These are phyloP conservation scores for Alternaria incomplexa DNA, from an alignment of 2,329 filamentous ascomycete species.

Conservation along the genomic window DNA sequence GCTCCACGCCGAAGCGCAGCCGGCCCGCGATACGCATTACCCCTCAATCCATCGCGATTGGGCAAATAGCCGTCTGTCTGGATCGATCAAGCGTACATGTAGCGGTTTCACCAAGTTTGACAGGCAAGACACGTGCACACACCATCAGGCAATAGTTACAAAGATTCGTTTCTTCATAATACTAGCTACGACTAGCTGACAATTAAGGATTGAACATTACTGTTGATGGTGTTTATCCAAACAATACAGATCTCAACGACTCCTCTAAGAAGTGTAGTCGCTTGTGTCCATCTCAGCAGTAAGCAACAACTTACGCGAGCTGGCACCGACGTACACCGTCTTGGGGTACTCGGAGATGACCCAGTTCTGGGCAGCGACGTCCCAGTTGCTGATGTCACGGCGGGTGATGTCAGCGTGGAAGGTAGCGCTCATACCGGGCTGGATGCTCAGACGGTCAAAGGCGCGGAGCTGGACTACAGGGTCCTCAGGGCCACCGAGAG, in stretches of 20 bases:
- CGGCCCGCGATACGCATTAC: not conserved
- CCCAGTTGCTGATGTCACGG: constrained; percentile 89
- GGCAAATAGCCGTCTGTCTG: not conserved
- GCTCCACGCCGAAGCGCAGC: not conserved
- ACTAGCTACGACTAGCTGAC: not conserved
- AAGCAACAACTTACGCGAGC: constrained; percentile 63
- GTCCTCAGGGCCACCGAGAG: constrained; percentile 79
- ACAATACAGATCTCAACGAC: not conserved
- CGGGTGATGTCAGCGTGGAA: constrained; percentile 76
- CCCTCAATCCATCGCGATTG: not conserved
- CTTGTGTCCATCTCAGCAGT: constrained; percentile 37
- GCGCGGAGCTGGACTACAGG: constrained; percentile 71
- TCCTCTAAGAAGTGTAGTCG: constrained; percentile 13
- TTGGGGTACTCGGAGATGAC: constrained; percentile 64
- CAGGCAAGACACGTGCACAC: not conserved
- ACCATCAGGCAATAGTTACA: not conserved
- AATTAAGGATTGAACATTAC: constrained; percentile 10
- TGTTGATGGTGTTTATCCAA: not conserved
- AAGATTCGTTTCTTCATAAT: not conserved
- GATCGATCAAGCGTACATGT: not conserved
- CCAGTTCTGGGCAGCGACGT: constrained; percentile 82
- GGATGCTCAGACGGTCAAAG: constrained; percentile 79
- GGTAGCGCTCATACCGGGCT: constrained; percentile 68
- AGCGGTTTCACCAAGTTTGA: not conserved
- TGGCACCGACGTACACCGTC: constrained; percentile 66